Conservation (phyloP, 495 filamentous ascomycete species). For the Niebla homalea region DNA sequence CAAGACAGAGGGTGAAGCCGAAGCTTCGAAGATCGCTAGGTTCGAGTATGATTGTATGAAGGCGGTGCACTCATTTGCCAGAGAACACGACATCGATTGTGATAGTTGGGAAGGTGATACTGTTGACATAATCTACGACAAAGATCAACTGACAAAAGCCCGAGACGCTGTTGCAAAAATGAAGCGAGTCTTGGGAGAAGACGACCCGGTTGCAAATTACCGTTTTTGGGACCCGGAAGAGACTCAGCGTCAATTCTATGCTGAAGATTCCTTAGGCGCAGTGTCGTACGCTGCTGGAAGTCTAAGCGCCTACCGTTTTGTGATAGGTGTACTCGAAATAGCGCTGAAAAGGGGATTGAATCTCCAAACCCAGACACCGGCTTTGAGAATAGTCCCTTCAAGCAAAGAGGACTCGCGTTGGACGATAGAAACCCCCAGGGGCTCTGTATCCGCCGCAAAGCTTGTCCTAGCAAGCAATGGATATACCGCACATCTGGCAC, state of each 20-base stretch:
- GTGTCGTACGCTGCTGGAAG: slow-evolving; percentile 49
- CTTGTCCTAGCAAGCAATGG: slow-evolving; percentile 63
- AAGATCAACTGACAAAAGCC: slow-evolving; percentile 30
- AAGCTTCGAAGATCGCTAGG: slow-evolving; percentile 40
- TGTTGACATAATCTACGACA: slow-evolving; percentile 44
- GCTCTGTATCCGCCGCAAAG: slow-evolving; percentile 36
- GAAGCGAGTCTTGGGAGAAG: slow-evolving; percentile 20
- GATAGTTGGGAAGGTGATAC: slow-evolving; percentile 38
- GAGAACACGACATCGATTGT: slow-evolving; percentile 36
- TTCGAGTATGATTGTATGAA: slow-evolving; percentile 46
- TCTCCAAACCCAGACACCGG: slow-evolving; percentile 50
- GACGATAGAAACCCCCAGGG: slow-evolving; percentile 39
- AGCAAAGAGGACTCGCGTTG: slow-evolving; percentile 23
- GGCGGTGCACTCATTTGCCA: slow-evolving; percentile 39
- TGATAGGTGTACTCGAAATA: slow-evolving; percentile 42
- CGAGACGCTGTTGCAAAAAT: slow-evolving; percentile 31
- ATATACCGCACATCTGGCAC: slow-evolving; percentile 47
- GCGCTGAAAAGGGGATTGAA: slow-evolving; percentile 41
- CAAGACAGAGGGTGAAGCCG: slow-evolving; percentile 22
- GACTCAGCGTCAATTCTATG: slow-evolving; percentile 31
- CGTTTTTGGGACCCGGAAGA: slow-evolving; percentile 30
- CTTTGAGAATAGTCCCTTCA: slow-evolving; percentile 23
- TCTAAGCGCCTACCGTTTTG: slow-evolving; percentile 52
- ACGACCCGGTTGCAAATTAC: slow-evolving; percentile 37
- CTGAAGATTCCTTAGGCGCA: slow-evolving; percentile 33